Percentiles rank a stretch among this genome's conserved stretches.
phyloP scores from a whole-genome alignment of 768 basidiomycete genomes.

The Dioszegia aurantiaca region DNA sequence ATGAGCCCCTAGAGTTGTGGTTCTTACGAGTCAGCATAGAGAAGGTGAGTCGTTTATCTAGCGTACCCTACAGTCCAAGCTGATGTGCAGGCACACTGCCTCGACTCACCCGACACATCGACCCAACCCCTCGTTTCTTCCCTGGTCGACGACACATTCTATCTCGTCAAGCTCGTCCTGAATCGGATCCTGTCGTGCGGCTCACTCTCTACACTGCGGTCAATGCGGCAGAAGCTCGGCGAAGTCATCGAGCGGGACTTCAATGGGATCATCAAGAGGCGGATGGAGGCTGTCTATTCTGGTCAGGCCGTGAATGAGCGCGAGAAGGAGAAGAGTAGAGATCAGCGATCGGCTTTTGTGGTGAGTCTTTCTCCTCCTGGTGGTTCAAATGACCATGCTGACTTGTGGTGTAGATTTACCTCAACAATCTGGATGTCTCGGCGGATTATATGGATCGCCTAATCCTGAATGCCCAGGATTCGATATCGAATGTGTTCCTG shows the following conservation, averaged over 20 bases:
- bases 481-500: conserved; percentile 67
- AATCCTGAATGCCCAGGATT: conserved; percentile 57
- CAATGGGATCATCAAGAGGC: conserved; percentile 71
- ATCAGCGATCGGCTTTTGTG: conserved; percentile 74
- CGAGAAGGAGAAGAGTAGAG: conserved; percentile 72
- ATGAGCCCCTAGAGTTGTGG: conserved; percentile 87
- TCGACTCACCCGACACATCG: conserved; percentile 71
- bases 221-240: conserved; percentile 63
- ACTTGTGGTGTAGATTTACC: conserved; percentile 64
- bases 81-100: conserved; percentile 70
- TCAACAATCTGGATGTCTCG: conserved; percentile 94
- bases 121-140: conserved; percentile 58
- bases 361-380: conserved; percentile 57
- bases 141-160: conserved; percentile 81
- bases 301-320: conserved; percentile 51
- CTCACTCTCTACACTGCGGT: conserved; percentile 61
- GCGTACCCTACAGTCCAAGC: background rate
- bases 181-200: conserved; percentile 75
- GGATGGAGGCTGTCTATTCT: conserved; percentile 80
- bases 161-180: conserved; percentile 82
- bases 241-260: conserved; percentile 81
- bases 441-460: conserved; percentile 83
- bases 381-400: background rate
- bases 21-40: conserved; percentile 81
- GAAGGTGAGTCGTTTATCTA: conserved; percentile 60